Evolutionary conservation across 2,329 filamentous ascomycete species (phyloP), one percentile per base, ranked within the genome.

Genomic region (Massarina eburnea): DNA sequence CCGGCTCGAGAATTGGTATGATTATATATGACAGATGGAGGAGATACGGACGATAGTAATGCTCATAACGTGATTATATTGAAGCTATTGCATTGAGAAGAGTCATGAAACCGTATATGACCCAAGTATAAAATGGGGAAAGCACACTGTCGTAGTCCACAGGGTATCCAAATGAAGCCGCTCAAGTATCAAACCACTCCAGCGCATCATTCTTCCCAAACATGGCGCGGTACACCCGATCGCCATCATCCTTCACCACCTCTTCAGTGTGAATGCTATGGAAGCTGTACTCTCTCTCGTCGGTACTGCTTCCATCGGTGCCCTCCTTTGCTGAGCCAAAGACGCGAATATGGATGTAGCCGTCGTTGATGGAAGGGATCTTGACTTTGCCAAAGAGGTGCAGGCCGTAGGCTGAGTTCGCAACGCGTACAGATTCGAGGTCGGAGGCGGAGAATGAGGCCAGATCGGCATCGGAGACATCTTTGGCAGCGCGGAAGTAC

Each of bases 401-500:
- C 7, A 68, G 47, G 8, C 65, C 65, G 30, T 68, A 68, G 3
- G 65, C 65, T 3, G 59, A 60, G 12, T 48, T 45, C 12, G 57
- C 65, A 3, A 62, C 62, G 30, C 65, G 63, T 10, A 68, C 63
- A 9, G 48, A 41, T 12, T 58, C 54, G 33, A 68, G 55, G 37
- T 66, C 54, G 12, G 43, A 44, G 19, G 56, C 36, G 2, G 56
- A 48, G 50, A 70, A 67, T 9, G 60, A 59, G 17, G 52, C 44
- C 17, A 70, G 58, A 1, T 70, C 63, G 9, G 62, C 57, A 39
- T 75, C 71, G 18, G 71, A 67, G 9, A 79, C 62, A 17, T 57
- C 43, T 36, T 73, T 73, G 41, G 71, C 65, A 5, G 58, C 54
- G 30, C 52, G 50, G 46, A 71, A 72, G 51, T 71, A 71, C 36